Conservation (phyloP, 148 eudicot species). For the Cornus florida region DNA sequence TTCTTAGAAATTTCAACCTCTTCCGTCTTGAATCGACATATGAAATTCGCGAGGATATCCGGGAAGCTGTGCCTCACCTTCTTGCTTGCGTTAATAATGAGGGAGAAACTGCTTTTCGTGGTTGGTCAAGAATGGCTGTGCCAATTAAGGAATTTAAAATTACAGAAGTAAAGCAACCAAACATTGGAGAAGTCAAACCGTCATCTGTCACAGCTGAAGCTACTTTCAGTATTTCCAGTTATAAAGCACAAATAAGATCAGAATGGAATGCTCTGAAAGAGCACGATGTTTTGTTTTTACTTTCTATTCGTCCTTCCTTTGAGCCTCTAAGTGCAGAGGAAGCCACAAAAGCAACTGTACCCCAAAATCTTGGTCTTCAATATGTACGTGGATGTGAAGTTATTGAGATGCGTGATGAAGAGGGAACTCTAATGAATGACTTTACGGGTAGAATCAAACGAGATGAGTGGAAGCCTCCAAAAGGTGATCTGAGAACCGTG, state of each 20-base stretch:
- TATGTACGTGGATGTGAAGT: slow-evolving; percentile 98
- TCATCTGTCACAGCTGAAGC: slow-evolving; percentile 82
- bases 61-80: slow-evolving; percentile 96
- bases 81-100: slow-evolving; percentile 83
- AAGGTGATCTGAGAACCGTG: slow-evolving; percentile 95
- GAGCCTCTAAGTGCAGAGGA: slow-evolving; percentile 93
- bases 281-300: slow-evolving; percentile 95
- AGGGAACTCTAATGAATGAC: slow-evolving; percentile 93
- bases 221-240: slow-evolving; percentile 88
- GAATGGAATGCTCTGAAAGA: slow-evolving; percentile 97
- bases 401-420: slow-evolving; percentile 94
- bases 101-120: slow-evolving; percentile 96
- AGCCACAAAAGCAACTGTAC: slow-evolving; percentile 87
- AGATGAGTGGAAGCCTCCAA: slow-evolving; percentile 99
- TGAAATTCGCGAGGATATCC: slow-evolving; percentile 98
- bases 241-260: slow-evolving; percentile 81
- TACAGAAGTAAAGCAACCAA: slow-evolving; percentile 90
- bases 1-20: slow-evolving; percentile 94
- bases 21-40: slow-evolving; percentile 98
- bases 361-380: slow-evolving; percentile 90
- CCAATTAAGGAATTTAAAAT: slow-evolving; percentile 81
- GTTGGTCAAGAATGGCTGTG: slow-evolving; percentile 99
- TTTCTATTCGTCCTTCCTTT: slow-evolving; percentile 84
- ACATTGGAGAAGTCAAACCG: slow-evolving; percentile 97
- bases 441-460: slow-evolving; percentile 93